Evolutionary conservation across 2,329 filamentous ascomycete species (phyloP), one percentile per base, ranked within the genome.

Genomic region (Sporothrix brunneoviolacea): DNA sequence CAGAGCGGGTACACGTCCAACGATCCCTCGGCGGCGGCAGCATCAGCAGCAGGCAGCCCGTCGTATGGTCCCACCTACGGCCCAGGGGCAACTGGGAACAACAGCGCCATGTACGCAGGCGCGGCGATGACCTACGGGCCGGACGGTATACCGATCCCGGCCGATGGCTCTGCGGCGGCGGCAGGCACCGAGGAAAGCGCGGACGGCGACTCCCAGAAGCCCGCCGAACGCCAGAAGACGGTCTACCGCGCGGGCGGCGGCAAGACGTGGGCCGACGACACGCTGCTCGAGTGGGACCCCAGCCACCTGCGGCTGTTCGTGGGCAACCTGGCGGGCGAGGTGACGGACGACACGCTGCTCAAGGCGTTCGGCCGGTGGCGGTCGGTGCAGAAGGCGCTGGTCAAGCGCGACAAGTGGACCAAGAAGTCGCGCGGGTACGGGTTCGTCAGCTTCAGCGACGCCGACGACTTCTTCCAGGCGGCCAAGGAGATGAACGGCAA

Each of bases 401-500:
- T 98, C 28, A 84, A 97, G 54, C 83, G 93, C 46, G 93, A 98
- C 71, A 97, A 96, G 74, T 83, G 90, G 53, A 95, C 91, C 1
- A 93, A 87, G 50, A 98, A 98, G 71, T 94, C 88, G 62, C 95
- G 93, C 65, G 93, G 91, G 0, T 98, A 88, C 64, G 93, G 93
- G 3, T 98, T 98, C 63, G 91, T 98, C 50, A 93, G 88, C 68
- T 97, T 98, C 70, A 86, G 84, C 61, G 88, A 96, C 64, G 88
- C 90, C 27, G 93, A 98, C 66, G 91, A 96, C 63, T 97, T 94
- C 66, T 97, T 98, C 74, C 82, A 88, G 61, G 91, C 93, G 2
- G 91, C 90, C 61, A 90, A 93, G 70, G 91, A 97, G 71, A 97
- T 97, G 93, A 88, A 96, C 62, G 91, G 91, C 60, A 97, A 98